Evolutionary conservation across 179 eudicot species (phyloP).

Genomic region (Silene coronaria): DNA sequence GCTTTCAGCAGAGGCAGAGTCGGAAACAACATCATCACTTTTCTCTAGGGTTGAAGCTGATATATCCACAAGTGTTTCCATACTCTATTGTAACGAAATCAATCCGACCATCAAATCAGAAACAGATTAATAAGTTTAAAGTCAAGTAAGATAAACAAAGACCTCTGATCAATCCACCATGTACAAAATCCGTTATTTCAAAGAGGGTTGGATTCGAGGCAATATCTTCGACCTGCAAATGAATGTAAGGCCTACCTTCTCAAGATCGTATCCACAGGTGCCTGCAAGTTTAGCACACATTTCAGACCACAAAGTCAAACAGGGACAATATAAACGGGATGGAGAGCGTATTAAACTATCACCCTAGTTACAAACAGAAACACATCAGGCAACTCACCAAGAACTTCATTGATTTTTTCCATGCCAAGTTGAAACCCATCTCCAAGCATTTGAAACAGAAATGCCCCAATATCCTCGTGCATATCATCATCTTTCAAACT

Average conservation of each 20-base stretch:
- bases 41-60: constrained; percentile 50
- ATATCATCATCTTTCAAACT: constrained; percentile 22
- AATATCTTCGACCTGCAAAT: constrained; percentile 11
- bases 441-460: constrained; percentile 67
- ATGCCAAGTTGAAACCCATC: constrained; percentile 59
- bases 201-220: not conserved
- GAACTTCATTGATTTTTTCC: constrained; percentile 51
- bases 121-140: not conserved
- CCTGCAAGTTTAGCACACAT: constrained; percentile 44
- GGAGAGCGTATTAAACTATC: not conserved
- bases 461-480: constrained; percentile 46
- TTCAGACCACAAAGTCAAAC: not conserved
- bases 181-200: not conserved
- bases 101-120: not conserved
- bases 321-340: not conserved
- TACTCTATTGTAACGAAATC: constrained; percentile 38
- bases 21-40: constrained; percentile 40
- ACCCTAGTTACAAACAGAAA: not conserved
- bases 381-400: constrained; percentile 37
- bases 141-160: not conserved
- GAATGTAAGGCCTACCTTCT: constrained; percentile 38
- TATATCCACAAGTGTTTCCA: constrained; percentile 55
- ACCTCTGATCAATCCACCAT: not conserved
- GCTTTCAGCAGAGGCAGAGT: constrained; percentile 20
- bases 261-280: constrained; percentile 54